Evolutionary conservation across 768 basidiomycete genomes (phyloP).

Genomic region (Sutorius australiensis): DNA sequence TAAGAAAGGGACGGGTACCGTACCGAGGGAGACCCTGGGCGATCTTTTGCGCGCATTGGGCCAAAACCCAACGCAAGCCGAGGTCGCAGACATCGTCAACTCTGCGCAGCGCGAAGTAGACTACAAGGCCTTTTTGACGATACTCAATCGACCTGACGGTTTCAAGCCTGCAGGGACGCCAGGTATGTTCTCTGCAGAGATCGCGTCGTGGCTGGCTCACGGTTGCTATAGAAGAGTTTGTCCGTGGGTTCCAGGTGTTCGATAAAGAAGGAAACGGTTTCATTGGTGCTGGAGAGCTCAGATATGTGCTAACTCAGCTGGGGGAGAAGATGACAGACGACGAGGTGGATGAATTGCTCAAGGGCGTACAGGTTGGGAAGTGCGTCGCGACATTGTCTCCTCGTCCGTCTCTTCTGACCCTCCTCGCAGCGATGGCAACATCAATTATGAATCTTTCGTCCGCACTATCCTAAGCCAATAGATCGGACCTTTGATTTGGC

Average conservation of each 20-base stretch:
- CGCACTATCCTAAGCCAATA: conserved; percentile 90
- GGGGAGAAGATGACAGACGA: conserved; percentile 99
- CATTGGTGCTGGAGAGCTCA: conserved; percentile 60
- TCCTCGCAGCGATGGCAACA: conserved; percentile 78
- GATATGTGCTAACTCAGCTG: conserved; percentile 90
- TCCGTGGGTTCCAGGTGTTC: conserved; percentile 98
- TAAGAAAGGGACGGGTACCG: conserved; percentile 89
- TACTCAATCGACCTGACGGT: conserved; percentile 92
- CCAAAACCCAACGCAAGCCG: conserved; percentile 99
- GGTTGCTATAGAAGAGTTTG: conserved; percentile 82
- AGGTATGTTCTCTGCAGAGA: conserved; percentile 42
- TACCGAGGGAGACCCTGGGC: conserved; percentile 84
- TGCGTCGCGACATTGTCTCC: conserved; percentile 40
- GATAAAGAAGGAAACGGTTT: conserved; percentile 78
- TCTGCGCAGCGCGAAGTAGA: conserved; percentile 82
- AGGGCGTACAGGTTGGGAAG: conserved; percentile 90
- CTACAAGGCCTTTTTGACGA: conserved; percentile 86
- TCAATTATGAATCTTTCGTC: conserved; percentile 97
- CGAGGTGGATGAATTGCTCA: conserved; percentile 96
- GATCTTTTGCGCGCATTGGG: conserved; percentile 92
- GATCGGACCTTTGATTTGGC: conserved; percentile 3
- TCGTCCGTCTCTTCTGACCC: background rate
- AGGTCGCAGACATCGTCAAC: conserved; percentile 79
- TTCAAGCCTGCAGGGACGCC: conserved; percentile 97
- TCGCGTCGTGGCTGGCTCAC: conserved; percentile 1